Conservation (phyloP, 805 yeast species). For the Millerozyma acaciae region DNA sequence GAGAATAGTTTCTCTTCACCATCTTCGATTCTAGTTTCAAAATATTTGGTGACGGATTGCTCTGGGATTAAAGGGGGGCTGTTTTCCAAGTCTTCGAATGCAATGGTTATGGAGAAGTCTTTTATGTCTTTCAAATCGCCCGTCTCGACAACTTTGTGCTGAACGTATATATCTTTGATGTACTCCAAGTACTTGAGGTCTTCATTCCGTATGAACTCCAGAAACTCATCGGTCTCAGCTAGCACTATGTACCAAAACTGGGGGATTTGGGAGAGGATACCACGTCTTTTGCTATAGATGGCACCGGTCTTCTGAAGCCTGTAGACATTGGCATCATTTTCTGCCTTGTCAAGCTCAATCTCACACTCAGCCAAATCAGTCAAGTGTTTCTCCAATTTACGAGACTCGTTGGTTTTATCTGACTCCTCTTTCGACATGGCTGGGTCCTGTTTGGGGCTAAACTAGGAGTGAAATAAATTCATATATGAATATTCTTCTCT, state of each 20-base stretch:
- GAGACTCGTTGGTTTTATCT: too few species aligned
- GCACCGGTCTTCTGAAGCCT: constrained; percentile 52
- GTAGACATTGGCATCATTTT: constrained; percentile 54
- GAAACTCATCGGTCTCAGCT: constrained; percentile 80
- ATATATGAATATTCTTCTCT: not conserved
- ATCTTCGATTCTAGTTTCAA: constrained; percentile 45
- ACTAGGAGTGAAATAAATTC: not conserved
- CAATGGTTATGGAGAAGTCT: constrained; percentile 58
- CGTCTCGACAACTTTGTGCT: constrained; percentile 40
- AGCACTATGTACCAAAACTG: constrained; percentile 86
- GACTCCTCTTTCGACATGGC: too few species aligned
- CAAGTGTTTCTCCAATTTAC: constrained; percentile 24
- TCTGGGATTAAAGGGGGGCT: constrained; percentile 46
- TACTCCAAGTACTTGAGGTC: constrained; percentile 74
- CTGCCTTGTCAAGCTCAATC: constrained; percentile 55
- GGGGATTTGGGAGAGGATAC: constrained; percentile 51
- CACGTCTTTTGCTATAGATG: constrained; percentile 56
- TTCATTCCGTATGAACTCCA: constrained; percentile 70
- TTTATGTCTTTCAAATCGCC: constrained; percentile 34
- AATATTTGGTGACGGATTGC: constrained; percentile 59
- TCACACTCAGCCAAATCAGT: constrained; percentile 55
- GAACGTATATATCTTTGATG: constrained; percentile 60
- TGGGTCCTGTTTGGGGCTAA: too few species aligned
- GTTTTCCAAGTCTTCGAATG: constrained; percentile 41
- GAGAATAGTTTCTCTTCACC: constrained; percentile 58